Percentiles rank a stretch among this genome's conserved stretches.
phyloP scores from a whole-genome alignment of 129 eudicot species.

The Cynara cardunculus region DNA sequence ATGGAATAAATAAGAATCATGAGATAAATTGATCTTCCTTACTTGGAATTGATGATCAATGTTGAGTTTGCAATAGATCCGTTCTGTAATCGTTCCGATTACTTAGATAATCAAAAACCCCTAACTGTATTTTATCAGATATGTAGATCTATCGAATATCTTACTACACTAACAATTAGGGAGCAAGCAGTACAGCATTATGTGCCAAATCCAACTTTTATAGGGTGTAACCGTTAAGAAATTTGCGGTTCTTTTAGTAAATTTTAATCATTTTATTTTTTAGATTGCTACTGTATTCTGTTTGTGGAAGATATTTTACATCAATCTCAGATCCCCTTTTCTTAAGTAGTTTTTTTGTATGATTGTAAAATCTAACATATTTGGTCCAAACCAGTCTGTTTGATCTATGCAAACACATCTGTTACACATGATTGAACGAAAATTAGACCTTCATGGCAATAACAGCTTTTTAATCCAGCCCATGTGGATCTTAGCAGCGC shows the following conservation, averaged over 20 bases:
- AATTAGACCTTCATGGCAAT: background rate
- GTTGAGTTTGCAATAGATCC: background rate
- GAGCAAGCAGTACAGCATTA: background rate
- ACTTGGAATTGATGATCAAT: background rate
- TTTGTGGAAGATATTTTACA: background rate
- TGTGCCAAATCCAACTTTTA: background rate
- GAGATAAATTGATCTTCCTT: background rate
- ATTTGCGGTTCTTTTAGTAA: background rate
- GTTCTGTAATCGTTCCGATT: background rate
- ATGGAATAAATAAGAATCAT: background rate
- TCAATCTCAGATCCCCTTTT: background rate
- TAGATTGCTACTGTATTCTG: background rate
- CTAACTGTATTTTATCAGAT: background rate
- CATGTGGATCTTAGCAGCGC: background rate
- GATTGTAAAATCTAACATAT: background rate
- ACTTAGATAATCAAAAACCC: background rate
- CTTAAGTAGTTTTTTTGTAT: background rate
- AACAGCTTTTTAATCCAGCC: background rate
- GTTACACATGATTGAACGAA: background rate
- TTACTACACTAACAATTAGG: background rate
- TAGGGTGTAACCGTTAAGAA: background rate
- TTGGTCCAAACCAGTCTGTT: background rate
- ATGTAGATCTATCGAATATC: background rate
- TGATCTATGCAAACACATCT: background rate
- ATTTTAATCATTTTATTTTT: background rate